Percentiles rank a stretch among this genome's conserved stretches.
phyloP scores from a whole-genome alignment of 2,329 filamentous ascomycete species.

The Pyricularia pennisetigena region DNA sequence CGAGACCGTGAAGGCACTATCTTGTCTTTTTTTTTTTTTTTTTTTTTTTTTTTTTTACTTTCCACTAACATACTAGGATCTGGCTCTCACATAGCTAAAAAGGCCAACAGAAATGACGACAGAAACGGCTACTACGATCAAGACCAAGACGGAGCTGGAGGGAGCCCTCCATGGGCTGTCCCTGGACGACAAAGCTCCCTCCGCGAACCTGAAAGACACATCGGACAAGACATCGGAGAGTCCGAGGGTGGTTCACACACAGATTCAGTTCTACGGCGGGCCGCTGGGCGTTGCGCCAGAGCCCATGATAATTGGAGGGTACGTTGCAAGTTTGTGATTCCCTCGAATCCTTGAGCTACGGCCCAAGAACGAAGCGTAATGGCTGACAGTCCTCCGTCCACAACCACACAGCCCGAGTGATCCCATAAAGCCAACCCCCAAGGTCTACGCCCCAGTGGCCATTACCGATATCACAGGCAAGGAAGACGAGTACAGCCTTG shows the following conservation, averaged over 20 bases:
- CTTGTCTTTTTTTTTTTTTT: too few relatives aligned
- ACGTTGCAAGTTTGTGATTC: background rate
- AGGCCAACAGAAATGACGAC: background rate
- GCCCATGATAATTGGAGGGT: background rate
- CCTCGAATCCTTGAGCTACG: background rate
- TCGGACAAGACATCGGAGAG: background rate
- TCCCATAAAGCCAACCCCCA: background rate
- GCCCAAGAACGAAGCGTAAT: background rate
- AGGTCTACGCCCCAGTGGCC: background rate
- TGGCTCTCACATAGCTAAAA: background rate
- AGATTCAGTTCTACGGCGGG: background rate
- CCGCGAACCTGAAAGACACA: background rate
- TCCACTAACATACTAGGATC: background rate
- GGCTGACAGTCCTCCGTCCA: background rate
- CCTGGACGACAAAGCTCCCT: background rate
- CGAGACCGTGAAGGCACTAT: background rate
- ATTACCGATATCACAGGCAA: constrained; percentile 22
- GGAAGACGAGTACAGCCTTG: constrained; percentile 52
- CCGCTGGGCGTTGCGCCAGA: background rate
- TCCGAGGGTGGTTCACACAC: background rate
- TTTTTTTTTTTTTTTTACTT: too few relatives aligned
- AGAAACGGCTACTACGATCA: background rate
- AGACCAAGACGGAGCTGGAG: background rate
- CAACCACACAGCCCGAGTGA: constrained; percentile 5
- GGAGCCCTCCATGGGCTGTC: background rate